phyloP scores from a whole-genome alignment of 2,329 filamentous ascomycete genomes.

The Verticillium zaregamsianum region DNA sequence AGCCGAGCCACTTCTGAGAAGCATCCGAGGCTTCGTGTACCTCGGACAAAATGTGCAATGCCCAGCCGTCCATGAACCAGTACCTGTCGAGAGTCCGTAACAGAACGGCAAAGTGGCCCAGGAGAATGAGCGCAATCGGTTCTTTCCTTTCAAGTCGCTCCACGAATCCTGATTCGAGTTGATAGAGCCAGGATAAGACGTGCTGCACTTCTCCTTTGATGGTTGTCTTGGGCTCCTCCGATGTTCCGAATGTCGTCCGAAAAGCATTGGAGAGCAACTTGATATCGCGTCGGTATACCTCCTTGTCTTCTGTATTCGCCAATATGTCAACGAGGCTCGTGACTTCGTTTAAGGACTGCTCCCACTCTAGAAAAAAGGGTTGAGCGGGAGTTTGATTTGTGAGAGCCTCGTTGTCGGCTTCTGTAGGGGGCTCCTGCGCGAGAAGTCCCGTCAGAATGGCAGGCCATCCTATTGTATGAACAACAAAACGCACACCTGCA shows the following conservation, averaged over 20 bases:
- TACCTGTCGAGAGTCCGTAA: constrained; percentile 10
- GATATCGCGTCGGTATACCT: constrained; percentile 4
- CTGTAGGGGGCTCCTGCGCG: constrained; percentile 1
- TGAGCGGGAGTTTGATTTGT: not conserved
- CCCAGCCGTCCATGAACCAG: constrained; percentile 17
- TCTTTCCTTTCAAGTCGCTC: constrained; percentile 8
- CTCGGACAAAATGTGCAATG: constrained; percentile 8
- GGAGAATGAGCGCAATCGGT: constrained; percentile 10
- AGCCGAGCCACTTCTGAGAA: constrained; percentile 11
- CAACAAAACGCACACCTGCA: constrained; percentile 13
- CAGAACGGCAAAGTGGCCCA: constrained; percentile 13
- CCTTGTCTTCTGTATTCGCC: not conserved
- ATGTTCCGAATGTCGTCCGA: constrained; percentile 9
- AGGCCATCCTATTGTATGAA: constrained; percentile 9
- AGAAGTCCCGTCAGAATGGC: constrained; percentile 12
- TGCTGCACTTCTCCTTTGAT: constrained; percentile 7
- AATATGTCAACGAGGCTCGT: constrained; percentile 7
- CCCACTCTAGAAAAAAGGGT: constrained; percentile 8
- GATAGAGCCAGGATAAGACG: constrained; percentile 14
- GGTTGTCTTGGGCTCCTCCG: constrained; percentile 2
- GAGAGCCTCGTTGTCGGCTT: not conserved
- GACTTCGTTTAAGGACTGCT: constrained; percentile 9
- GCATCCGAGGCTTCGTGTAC: not conserved
- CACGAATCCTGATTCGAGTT: constrained; percentile 8
- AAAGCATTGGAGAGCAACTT: constrained; percentile 2